Evolutionary conservation across 1,284 basidiomycete genomes (phyloP), one percentile per base, ranked within the genome.

Genomic region (Hemileia vastatrix): DNA sequence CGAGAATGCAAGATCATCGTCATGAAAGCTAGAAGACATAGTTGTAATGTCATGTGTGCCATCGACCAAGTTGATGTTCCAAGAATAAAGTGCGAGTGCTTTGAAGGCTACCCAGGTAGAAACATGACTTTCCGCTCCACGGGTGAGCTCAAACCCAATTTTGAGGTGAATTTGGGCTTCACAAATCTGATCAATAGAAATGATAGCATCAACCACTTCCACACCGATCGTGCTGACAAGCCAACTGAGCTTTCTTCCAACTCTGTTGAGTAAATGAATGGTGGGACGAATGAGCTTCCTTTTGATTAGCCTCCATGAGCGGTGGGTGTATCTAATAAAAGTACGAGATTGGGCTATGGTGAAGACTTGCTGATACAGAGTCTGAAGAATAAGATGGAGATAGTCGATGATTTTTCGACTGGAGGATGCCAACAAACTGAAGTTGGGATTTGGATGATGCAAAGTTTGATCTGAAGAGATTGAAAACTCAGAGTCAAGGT

Each of bases 21-120:
- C n/a, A n/a, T n/a, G n/a, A n/a, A n/a, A n/a, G n/a, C n/a, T n/a
- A 15, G 49, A 51, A n/a, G 2, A 19, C 24, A 31, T 13, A 15
- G 19, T 6, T 15, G 33, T 21, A 19, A 31, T 49, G 8, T 40
- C 27, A 19, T 56, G 40, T 21, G 45, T 18, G 2, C 3, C 31
- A 33, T 32, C 27, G n/a, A 18, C 2, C n/a, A 33, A 13, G 0
- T 43, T 9, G 56, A 18, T 21, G 47, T 11, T 48, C 52, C 27
- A 32, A 21, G 40, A 49, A n/a, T 55, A 32, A 24, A 63, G 24
- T 56, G 55, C 19, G 6, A 63, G 33, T 24, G 43, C 45, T 49
- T 63, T 63, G 48, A 63, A 13, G 3, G 50, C 48, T 11, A 63
- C 43, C 60, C 60, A 63, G 40, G 44, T 31, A 33, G 53, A 63